Evolutionary conservation across 768 basidiomycete species (phyloP).

Genomic region (Heimioporus sp.): DNA sequence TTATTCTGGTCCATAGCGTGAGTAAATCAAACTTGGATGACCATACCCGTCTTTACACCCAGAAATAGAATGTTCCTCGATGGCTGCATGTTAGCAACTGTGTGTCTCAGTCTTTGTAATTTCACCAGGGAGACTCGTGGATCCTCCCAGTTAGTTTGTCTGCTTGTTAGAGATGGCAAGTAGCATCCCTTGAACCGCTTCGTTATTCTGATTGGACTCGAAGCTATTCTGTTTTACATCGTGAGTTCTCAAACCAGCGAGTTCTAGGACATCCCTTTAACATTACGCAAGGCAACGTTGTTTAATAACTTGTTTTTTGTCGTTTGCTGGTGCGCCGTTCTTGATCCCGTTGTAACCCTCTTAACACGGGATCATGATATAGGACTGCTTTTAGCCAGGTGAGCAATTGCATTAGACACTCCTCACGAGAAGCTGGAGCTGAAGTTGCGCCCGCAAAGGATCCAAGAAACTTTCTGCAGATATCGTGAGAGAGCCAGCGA

Average conservation of each 20-base stretch:
- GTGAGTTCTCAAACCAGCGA: neutral
- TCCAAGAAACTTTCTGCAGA: neutral
- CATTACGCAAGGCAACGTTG: neutral
- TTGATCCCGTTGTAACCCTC: neutral
- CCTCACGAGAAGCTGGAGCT: no score
- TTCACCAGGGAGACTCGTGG: neutral
- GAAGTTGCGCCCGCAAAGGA: neutral
- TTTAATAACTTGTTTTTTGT: neutral
- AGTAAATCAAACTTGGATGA: neutral
- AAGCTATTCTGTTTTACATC: neutral
- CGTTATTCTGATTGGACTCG: neutral
- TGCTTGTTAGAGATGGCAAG: constrained; percentile 10
- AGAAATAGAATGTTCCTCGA: constrained; percentile 1
- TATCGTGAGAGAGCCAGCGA: neutral
- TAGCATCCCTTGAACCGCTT: neutral
- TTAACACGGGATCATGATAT: neutral
- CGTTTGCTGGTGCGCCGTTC: neutral
- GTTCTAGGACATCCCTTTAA: neutral
- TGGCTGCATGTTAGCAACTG: neutral
- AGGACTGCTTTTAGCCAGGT: no score
- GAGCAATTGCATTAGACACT: no score
- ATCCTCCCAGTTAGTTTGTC: neutral
- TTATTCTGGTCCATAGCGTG: no score
- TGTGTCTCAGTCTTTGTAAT: neutral
- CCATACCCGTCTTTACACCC: neutral